A percentile compares a stretch with the other conserved stretches of the same genome.
These are phyloP conservation scores for Diplodia intermedia DNA, from an alignment of 2,329 filamentous ascomycete species.

Conservation along the genomic window DNA sequence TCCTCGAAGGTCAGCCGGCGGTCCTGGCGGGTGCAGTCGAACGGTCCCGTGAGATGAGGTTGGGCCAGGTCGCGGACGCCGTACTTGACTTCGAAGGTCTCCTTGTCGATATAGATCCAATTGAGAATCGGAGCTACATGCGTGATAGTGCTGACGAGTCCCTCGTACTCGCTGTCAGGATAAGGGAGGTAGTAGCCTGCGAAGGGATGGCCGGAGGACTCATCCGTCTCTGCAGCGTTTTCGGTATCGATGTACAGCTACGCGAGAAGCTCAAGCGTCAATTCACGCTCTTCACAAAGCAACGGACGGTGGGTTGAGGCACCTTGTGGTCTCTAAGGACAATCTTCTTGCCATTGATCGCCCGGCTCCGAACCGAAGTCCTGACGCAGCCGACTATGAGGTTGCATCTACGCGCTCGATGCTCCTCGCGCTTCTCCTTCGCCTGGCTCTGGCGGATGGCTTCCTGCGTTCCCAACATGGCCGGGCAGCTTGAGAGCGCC, in stretches of 20 bases:
- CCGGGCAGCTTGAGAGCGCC: constrained; percentile 53
- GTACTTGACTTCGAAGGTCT: constrained; percentile 47
- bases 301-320: background rate
- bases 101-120: constrained; percentile 49
- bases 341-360: constrained; percentile 55
- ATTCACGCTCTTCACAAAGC: background rate
- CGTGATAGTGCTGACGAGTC: constrained; percentile 62
- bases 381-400: constrained; percentile 57
- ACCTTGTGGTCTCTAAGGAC: constrained; percentile 51
- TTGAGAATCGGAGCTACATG: constrained; percentile 53
- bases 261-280: background rate
- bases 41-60: constrained; percentile 47
- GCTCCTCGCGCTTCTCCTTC: constrained; percentile 58
- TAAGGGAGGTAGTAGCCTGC: constrained; percentile 66
- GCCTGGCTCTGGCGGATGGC: constrained; percentile 59
- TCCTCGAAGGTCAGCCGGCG: constrained; percentile 48
- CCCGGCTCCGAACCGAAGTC: constrained; percentile 52
- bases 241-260: constrained; percentile 24
- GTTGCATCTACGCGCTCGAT: constrained; percentile 59
- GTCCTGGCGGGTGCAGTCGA: constrained; percentile 49
- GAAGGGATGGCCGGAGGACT: constrained; percentile 52
- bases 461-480: constrained; percentile 57
- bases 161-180: constrained; percentile 60
- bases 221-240: constrained; percentile 1
- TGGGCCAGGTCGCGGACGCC: constrained; percentile 47